These are phyloP conservation scores for Actinomucor elegans DNA, from an alignment of 371 early-diverging fungal genomes.

Conservation along the genomic window DNA sequence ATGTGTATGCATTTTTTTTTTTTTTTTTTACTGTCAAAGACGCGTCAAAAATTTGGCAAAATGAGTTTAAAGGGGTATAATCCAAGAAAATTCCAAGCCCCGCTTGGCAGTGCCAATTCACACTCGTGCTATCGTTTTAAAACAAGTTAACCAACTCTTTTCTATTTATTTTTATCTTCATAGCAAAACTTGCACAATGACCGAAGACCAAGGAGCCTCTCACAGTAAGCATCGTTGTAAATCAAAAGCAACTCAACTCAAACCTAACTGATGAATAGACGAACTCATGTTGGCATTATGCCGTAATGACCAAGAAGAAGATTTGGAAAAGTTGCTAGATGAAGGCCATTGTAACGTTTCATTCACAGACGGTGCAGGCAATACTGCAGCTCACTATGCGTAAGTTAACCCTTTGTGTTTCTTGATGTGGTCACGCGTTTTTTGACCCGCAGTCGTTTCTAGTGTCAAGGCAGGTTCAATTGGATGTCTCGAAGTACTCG, in stretches of 20 bases:
- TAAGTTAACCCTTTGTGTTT: too few species aligned
- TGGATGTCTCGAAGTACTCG: conserved; percentile 59
- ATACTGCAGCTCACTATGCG: conserved; percentile 70
- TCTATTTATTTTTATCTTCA: background rate
- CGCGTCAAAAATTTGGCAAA: too few species aligned
- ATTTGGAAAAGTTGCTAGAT: conserved; percentile 39
- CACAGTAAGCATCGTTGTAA: background rate
- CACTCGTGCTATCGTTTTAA: background rate
- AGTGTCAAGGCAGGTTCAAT: conserved; percentile 60
- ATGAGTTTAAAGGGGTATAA: too few species aligned
- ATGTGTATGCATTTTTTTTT: too few species aligned
- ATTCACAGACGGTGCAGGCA: conserved; percentile 62
- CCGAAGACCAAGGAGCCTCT: conserved; percentile 13
- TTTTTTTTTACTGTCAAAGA: too few species aligned
- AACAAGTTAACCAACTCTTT: background rate
- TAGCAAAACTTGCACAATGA: background rate
- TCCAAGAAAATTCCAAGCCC: too few species aligned
- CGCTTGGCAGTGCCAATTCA: background rate
- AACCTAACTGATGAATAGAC: conserved; percentile 28
- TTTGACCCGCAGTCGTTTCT: too few species aligned
- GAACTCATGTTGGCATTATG: conserved; percentile 58
- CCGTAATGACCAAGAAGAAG: conserved; percentile 55
- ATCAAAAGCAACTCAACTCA: background rate
- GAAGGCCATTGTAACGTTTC: conserved; percentile 47
- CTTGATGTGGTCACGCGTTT: too few species aligned